Evolutionary conservation across 2,329 filamentous ascomycete genomes (phyloP).

Genomic region (Fusarium compactum): DNA sequence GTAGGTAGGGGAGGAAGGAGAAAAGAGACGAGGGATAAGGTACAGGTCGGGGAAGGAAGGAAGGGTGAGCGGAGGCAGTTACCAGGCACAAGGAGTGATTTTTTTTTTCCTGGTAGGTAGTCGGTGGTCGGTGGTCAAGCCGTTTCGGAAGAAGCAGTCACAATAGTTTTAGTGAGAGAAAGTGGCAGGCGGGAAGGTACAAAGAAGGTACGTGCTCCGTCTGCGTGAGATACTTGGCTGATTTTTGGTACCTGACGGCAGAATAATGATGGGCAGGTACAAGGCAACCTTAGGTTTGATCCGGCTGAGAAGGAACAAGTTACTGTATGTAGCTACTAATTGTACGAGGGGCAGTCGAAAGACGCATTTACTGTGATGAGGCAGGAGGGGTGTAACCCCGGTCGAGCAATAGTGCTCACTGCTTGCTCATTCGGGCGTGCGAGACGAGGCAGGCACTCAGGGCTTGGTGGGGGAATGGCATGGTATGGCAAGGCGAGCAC

Average conservation of each 20-base stretch:
- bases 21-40: slow-evolving; percentile 43
- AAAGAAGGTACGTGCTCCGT: slow-evolving; percentile 39
- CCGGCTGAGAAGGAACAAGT: slow-evolving; percentile 34
- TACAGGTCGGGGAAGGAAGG: slow-evolving; percentile 34
- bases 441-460: slow-evolving; percentile 10
- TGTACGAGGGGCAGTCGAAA: slow-evolving; percentile 32
- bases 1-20: slow-evolving; percentile 44
- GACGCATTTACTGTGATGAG: slow-evolving; percentile 25
- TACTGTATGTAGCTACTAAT: neutral
- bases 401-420: slow-evolving; percentile 22
- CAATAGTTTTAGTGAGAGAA: slow-evolving; percentile 27
- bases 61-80: slow-evolving; percentile 42
- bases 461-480: slow-evolving; percentile 46
- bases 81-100: slow-evolving; percentile 42
- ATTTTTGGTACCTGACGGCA: slow-evolving; percentile 35
- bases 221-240: slow-evolving; percentile 25
- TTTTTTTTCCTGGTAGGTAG: slow-evolving; percentile 32
- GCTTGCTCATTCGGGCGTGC: slow-evolving; percentile 25
- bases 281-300: slow-evolving; percentile 16
- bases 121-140: slow-evolving; percentile 36
- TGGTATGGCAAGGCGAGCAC: slow-evolving; percentile 29
- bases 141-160: slow-evolving; percentile 25
- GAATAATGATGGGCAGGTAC: slow-evolving; percentile 39
- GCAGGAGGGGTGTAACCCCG: slow-evolving; percentile 42
- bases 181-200: slow-evolving; percentile 39